phyloP scores from a whole-genome alignment of 805 yeast genomes.

The Brettanomyces anomalus region DNA sequence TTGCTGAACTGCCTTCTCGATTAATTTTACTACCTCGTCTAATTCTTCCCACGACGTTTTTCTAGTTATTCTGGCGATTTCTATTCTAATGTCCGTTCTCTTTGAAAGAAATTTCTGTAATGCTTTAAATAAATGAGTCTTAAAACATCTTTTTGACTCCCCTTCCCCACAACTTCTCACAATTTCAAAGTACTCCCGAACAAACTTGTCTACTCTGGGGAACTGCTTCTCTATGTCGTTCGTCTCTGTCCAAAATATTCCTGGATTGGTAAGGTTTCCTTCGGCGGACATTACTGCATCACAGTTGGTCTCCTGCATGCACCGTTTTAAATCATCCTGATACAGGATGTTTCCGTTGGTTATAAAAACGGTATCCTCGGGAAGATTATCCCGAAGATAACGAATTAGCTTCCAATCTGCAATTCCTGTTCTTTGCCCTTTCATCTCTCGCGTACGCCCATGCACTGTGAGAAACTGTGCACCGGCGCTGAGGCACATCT shows the following conservation, averaged over 20 bases:
- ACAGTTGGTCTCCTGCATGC: constrained; percentile 53
- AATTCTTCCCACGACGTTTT: constrained; percentile 36
- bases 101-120: constrained; percentile 70
- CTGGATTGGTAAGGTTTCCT: constrained; percentile 90
- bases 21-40: constrained; percentile 44
- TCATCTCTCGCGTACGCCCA: constrained; percentile 95
- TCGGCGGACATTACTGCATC: constrained; percentile 98
- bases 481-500: constrained; percentile 83
- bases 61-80: constrained; percentile 46
- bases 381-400: constrained; percentile 69
- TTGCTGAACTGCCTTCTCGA: constrained; percentile 56
- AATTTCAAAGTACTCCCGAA: constrained; percentile 83
- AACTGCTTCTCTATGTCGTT: constrained; percentile 54
- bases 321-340: constrained; percentile 71
- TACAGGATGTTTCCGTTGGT: constrained; percentile 94
- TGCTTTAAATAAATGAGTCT: constrained; percentile 85
- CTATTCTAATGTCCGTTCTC: constrained; percentile 71
- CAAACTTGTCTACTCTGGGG: constrained; percentile 77
- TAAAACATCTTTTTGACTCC: constrained; percentile 79
- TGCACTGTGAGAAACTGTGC: constrained; percentile 94
- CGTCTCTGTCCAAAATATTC: constrained; percentile 57
- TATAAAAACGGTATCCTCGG: constrained; percentile 75
- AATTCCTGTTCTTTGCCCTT: constrained; percentile 91
- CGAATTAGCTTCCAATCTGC: constrained; percentile 86
- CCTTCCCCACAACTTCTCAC: constrained; percentile 51